Evolutionary conservation across 306 rosid species (phyloP).

Genomic region (Castanospermum australe): DNA sequence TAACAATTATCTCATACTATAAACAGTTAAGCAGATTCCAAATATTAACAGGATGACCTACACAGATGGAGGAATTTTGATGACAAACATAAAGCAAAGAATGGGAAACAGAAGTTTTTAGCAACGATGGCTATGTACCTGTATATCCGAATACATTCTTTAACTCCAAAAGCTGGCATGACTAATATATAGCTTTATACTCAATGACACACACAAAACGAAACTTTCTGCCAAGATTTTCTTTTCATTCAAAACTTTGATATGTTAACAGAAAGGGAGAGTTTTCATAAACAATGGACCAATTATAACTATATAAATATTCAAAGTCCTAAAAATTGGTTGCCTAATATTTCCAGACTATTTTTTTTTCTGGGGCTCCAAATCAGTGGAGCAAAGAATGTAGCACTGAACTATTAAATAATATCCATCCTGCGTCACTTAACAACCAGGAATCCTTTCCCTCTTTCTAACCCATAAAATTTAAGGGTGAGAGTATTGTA

Average conservation of each 20-base stretch:
- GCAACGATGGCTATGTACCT: constrained; percentile 28
- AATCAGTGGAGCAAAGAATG: constrained; percentile 60
- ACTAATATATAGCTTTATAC: not conserved
- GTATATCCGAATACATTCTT: not conserved
- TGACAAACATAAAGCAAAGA: not conserved
- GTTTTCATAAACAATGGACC: constrained; percentile 35
- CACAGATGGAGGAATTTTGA: constrained; percentile 9
- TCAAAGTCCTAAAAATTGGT: constrained; percentile 58
- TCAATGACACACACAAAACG: not conserved
- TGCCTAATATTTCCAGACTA: constrained; percentile 47
- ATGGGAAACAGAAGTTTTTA: not conserved
- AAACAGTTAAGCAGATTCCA: not conserved
- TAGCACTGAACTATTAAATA: constrained; percentile 33
- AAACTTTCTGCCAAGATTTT: constrained; percentile 41
- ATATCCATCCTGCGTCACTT: constrained; percentile 16
- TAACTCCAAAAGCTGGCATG: constrained; percentile 13
- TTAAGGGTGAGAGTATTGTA: constrained; percentile 42
- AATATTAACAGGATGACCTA: constrained; percentile 10
- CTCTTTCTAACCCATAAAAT: constrained; percentile 35
- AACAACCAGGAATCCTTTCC: constrained; percentile 17
- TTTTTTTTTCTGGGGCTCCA: constrained; percentile 41
- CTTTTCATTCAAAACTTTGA: constrained; percentile 42
- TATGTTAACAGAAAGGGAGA: constrained; percentile 24
- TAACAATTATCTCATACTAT: not conserved
- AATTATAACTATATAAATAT: constrained; percentile 39